Conservation (phyloP, 768 basidiomycete genomes). For the Arthromyces matolae region DNA sequence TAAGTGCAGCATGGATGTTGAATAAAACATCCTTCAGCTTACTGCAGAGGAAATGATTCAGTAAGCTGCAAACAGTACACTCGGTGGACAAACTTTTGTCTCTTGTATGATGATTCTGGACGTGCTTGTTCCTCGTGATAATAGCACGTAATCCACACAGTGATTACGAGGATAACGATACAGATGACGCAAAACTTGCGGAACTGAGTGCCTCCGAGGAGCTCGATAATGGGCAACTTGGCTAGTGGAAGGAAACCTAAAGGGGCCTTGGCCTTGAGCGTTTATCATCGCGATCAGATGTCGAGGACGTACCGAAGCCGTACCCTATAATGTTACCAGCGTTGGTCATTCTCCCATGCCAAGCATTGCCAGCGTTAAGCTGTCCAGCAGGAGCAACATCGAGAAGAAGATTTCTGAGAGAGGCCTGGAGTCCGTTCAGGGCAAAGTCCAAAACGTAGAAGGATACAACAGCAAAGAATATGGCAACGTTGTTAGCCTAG, state of each 20-base stretch:
- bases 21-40: slow-evolving; percentile 68
- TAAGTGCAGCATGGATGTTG: slow-evolving; percentile 72
- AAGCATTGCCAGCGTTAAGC: slow-evolving; percentile 92
- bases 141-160: slow-evolving; percentile 87
- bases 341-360: slow-evolving; percentile 95
- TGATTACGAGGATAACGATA: slow-evolving; percentile 70
- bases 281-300: neutral
- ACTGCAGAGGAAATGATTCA: slow-evolving; percentile 29
- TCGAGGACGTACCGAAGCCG: slow-evolving; percentile 64
- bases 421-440: slow-evolving; percentile 93
- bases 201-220: slow-evolving; percentile 90
- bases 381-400: slow-evolving; percentile 89
- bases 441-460: slow-evolving; percentile 97
- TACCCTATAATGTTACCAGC: slow-evolving; percentile 96
- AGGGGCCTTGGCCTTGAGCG: neutral
- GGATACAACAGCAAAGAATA: slow-evolving; percentile 80
- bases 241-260: slow-evolving; percentile 87
- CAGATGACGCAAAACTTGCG: slow-evolving; percentile 91
- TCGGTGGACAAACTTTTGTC: slow-evolving; percentile 33
- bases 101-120: slow-evolving; percentile 35
- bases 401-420: slow-evolving; percentile 87
- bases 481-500: slow-evolving; percentile 68
- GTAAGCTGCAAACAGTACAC: neutral
- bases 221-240: slow-evolving; percentile 67
- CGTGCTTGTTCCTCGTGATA: slow-evolving; percentile 79